phyloP scores from a whole-genome alignment of 1,139 yeast species.

The Blastobotrys serpentis region DNA sequence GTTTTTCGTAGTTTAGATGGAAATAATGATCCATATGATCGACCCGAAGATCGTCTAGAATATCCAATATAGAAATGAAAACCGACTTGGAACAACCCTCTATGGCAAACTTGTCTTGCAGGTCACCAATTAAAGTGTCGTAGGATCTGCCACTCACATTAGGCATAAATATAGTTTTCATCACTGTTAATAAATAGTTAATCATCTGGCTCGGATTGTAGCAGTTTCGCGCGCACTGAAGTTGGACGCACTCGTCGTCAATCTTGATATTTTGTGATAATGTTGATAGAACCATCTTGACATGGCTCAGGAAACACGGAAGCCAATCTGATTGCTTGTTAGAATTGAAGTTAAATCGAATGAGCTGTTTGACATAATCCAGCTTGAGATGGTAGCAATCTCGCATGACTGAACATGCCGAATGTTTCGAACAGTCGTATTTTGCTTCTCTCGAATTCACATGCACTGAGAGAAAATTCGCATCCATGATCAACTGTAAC shows the following conservation, averaged over 20 bases:
- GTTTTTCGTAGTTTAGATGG: slow-evolving; percentile 12
- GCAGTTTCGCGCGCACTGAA: slow-evolving; percentile 29
- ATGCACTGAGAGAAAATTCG: slow-evolving; percentile 17
- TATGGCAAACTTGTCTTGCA: neutral
- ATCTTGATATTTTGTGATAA: slow-evolving; percentile 19
- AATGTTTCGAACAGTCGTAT: slow-evolving; percentile 16
- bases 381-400: slow-evolving; percentile 15
- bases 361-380: slow-evolving; percentile 18
- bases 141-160: neutral
- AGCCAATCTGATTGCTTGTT: slow-evolving; percentile 27
- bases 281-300: slow-evolving; percentile 18
- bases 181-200: neutral
- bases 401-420: slow-evolving; percentile 16
- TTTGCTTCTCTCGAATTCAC: slow-evolving; percentile 23
- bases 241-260: slow-evolving; percentile 29
- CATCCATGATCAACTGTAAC: slow-evolving; percentile 14
- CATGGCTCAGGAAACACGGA: slow-evolving; percentile 27
- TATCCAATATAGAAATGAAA: slow-evolving; percentile 17
- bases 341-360: slow-evolving; percentile 14
- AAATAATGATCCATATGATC: slow-evolving; percentile 19
- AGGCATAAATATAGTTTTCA: neutral
- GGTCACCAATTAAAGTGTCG: neutral
- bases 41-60: slow-evolving; percentile 24
- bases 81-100: slow-evolving; percentile 8
- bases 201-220: slow-evolving; percentile 20